phyloP scores from a whole-genome alignment of 148 eudicot genomes.

The Rhododendron williamsianum region DNA sequence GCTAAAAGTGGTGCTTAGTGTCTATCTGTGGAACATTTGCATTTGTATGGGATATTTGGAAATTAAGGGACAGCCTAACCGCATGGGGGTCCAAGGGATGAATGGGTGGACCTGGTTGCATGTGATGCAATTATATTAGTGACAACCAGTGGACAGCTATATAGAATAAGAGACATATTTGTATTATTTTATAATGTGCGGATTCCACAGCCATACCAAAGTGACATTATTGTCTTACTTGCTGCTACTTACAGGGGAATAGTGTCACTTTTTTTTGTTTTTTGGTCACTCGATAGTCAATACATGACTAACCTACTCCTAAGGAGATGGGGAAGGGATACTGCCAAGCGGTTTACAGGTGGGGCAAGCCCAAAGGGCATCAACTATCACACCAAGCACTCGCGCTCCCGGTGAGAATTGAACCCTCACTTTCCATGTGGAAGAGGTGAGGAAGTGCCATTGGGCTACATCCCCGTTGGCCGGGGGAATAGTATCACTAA shows the following conservation, averaged over 20 bases:
- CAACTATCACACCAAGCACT: too few relatives aligned
- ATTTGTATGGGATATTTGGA: background rate
- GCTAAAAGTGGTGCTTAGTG: background rate
- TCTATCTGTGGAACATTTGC: background rate
- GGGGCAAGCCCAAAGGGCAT: too few relatives aligned
- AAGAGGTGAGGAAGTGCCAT: too few relatives aligned
- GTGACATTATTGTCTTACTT: background rate
- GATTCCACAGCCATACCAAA: background rate
- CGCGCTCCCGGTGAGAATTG: too few relatives aligned
- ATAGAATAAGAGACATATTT: background rate
- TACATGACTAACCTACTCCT: too few relatives aligned
- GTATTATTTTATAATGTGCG: background rate
- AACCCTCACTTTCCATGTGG: too few relatives aligned
- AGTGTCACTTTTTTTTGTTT: too few relatives aligned
- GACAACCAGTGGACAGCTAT: slow-evolving; percentile 15
- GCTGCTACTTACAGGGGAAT: background rate
- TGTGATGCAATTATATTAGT: slow-evolving; percentile 29
- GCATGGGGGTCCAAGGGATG: slow-evolving; percentile 17
- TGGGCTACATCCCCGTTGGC: too few relatives aligned
- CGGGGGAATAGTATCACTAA: too few relatives aligned
- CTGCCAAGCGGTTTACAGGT: too few relatives aligned
- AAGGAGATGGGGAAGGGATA: too few relatives aligned
- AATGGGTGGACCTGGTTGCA: slow-evolving; percentile 24
- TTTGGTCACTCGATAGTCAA: too few relatives aligned
- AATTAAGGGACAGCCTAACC: background rate